These are phyloP conservation scores for Cicer yamashitae DNA, from an alignment of 306 rosid genomes.

Conservation along the genomic window DNA sequence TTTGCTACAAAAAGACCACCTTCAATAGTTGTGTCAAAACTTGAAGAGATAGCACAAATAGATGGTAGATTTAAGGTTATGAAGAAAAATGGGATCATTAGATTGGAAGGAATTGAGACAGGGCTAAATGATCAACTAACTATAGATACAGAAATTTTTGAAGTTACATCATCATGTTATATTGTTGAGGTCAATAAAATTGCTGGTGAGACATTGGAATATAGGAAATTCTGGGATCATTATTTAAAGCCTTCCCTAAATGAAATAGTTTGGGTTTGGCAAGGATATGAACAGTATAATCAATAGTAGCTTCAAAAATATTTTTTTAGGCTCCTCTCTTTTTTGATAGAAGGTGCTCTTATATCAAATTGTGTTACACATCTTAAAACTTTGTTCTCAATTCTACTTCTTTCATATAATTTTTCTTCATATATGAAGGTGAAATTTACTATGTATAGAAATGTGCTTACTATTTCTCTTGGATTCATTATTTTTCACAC, in stretches of 20 bases:
- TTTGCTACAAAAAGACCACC: conserved; percentile 59
- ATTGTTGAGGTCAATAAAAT: conserved; percentile 75
- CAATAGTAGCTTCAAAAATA: conserved; percentile 25
- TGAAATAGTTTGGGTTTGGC: conserved; percentile 72
- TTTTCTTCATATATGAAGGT: background rate
- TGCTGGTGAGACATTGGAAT: conserved; percentile 72
- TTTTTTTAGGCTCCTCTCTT: background rate
- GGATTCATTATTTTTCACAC: no score
- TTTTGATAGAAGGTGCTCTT: conserved; percentile 30
- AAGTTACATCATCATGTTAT: conserved; percentile 62
- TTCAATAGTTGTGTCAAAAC: conserved; percentile 57
- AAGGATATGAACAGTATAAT: conserved; percentile 48
- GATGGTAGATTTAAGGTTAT: conserved; percentile 56
- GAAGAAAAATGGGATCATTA: conserved; percentile 59
- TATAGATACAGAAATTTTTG: conserved; percentile 75
- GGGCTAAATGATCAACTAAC: conserved; percentile 61
- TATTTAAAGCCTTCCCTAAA: conserved; percentile 59
- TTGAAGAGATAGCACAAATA: conserved; percentile 62
- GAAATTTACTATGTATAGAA: background rate
- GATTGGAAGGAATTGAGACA: conserved; percentile 58
- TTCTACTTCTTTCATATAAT: background rate
- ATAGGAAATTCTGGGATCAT: conserved; percentile 52
- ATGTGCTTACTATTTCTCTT: conserved; percentile 10
- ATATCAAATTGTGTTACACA: background rate
- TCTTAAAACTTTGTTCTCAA: background rate